phyloP scores from a whole-genome alignment of 371 early-diverging fungal species.

The Rhizopus delemar region DNA sequence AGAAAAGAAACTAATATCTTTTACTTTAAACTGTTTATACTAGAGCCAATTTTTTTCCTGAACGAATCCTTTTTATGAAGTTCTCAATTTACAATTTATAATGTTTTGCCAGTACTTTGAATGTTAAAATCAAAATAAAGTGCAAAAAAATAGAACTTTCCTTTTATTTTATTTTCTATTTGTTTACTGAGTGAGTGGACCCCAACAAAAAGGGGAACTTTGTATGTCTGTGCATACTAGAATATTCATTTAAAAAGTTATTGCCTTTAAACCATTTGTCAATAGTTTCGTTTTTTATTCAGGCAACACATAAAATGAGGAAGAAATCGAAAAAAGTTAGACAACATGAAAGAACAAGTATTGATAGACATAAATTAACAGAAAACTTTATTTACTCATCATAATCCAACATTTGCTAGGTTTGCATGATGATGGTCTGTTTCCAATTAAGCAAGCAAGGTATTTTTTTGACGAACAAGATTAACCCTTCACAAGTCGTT shows the following conservation, averaged over 20 bases:
- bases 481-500: conserved; percentile 11
- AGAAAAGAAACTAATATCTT: too few relatives aligned
- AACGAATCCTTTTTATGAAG: too few relatives aligned
- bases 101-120: too few relatives aligned
- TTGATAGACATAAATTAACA: conserved; percentile 9
- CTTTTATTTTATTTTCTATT: too few relatives aligned
- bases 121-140: too few relatives aligned
- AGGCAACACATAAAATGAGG: conserved; percentile 11
- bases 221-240: conserved; percentile 6
- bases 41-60: too few relatives aligned
- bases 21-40: too few relatives aligned
- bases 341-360: conserved; percentile 7
- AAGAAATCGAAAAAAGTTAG: conserved; percentile 7
- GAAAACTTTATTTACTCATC: conserved; percentile 3
- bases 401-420: conserved; percentile 5
- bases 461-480: conserved; percentile 8
- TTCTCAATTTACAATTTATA: too few relatives aligned
- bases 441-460: conserved; percentile 8
- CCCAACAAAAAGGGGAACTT: conserved; percentile 5
- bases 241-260: conserved; percentile 8
- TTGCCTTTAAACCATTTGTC: conserved; percentile 10
- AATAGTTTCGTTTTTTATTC: conserved; percentile 9
- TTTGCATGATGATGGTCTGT: conserved; percentile 10
- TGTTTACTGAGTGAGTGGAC: too few relatives aligned
- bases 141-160: too few relatives aligned